phyloP scores from a whole-genome alignment of 768 basidiomycete genomes.

The Rhodotorula diobovata region DNA sequence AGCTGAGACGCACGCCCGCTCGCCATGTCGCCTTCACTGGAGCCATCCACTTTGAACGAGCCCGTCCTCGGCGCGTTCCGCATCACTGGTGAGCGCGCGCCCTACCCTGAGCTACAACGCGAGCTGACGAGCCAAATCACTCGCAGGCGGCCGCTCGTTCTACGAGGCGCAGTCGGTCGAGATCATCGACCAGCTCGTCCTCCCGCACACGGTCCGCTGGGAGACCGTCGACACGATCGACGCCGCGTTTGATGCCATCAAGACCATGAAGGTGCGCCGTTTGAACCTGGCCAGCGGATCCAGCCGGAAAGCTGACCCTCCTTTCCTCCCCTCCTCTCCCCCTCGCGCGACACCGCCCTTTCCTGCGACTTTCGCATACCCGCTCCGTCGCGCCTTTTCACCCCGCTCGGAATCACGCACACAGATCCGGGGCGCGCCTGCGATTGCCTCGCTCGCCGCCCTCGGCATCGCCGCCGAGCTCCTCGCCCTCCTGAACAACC shows the following conservation, averaged over 20 bases:
- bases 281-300: neutral
- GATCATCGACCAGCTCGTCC: slow-evolving; percentile 62
- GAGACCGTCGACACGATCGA: slow-evolving; percentile 61
- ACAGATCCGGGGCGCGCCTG: slow-evolving; percentile 84
- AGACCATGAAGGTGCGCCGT: slow-evolving; percentile 74
- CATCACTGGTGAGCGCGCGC: neutral
- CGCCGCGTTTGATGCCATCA: slow-evolving; percentile 88
- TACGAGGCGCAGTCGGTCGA: slow-evolving; percentile 59
- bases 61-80: slow-evolving; percentile 33
- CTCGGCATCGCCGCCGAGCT: slow-evolving; percentile 68
- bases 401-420: too few species aligned
- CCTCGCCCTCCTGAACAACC: slow-evolving; percentile 54
- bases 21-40: neutral
- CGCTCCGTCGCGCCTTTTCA: too few species aligned
- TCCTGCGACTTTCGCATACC: too few species aligned
- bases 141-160: slow-evolving; percentile 22
- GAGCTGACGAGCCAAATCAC: too few species aligned
- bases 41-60: neutral
- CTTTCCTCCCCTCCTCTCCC: neutral
- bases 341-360: neutral
- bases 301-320: neutral
- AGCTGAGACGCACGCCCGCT: too few species aligned
- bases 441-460: slow-evolving; percentile 82
- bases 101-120: too few species aligned
- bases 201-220: slow-evolving; percentile 45